Evolutionary conservation across 768 basidiomycete genomes (phyloP), one percentile per base, ranked within the genome.

Genomic region (Termitomyces sp.): DNA sequence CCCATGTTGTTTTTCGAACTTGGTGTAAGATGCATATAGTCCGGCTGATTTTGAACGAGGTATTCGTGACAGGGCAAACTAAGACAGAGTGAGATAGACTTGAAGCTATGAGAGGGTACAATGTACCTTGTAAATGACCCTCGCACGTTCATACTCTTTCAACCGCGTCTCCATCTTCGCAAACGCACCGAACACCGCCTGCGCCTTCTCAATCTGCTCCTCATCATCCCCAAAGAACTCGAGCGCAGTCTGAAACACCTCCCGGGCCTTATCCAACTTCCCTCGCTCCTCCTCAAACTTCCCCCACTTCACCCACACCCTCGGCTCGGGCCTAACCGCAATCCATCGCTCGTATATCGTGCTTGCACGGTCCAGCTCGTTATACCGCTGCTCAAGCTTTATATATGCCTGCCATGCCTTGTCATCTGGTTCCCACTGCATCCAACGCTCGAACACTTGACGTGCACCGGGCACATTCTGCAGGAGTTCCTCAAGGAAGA

Each of bases 381-480:
- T 78, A 69, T 98, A 99, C 51, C 97, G 83, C 67, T 89, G 86
- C 75, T 99, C 97, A 70, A 98, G 79, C 76, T 99, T 98, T 80
- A 98, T 92, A 73, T 96, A 98, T n/a, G 94, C 93, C 68, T 95
- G 92, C 96, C 96, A 99, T 3, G 96, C 95, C 77, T 98, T 98
- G 82, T 98, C 97, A 65, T 98, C 95, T 0, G 97, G 97, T 69
- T 98, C 97, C 97, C 97, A 98, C 62, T 92, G 84, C 94, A 98
- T 96, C 97, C 97, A 99, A 45, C 97, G 84, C 71, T 99, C 97
- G 60, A 98, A 99, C 54, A 98, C 93, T 69, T 98, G 96, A 9
- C 97, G 86, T 1, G 95, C 95, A 38, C 97, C 97, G 1, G 95
- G 85, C 32, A 99, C 88, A 67, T 99, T 98, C 65, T 95, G 90